Conservation (phyloP, 768 basidiomycete genomes). For the Leccinum variicolor region DNA sequence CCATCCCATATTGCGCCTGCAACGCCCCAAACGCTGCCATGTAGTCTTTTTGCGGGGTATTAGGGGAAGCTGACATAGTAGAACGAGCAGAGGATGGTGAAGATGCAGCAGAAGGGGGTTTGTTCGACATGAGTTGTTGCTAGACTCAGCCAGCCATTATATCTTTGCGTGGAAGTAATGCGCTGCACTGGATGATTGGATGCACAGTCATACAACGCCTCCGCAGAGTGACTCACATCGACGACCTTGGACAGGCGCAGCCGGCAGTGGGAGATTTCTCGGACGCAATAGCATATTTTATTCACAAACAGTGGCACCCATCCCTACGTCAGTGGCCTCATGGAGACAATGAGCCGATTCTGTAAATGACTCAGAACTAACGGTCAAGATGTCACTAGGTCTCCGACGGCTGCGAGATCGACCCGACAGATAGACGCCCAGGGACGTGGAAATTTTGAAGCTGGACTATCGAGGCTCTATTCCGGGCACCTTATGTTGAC, state of each 20-base stretch:
- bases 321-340: too few species aligned
- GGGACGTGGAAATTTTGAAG: background rate
- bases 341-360: background rate
- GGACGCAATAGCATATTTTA: background rate
- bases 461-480: background rate
- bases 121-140: background rate
- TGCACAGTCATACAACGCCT: background rate
- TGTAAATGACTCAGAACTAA: background rate
- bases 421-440: background rate
- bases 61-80: constrained; percentile 1
- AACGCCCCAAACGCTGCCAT: constrained; percentile 20
- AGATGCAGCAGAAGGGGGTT: background rate
- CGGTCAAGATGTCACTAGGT: background rate
- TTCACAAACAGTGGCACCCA: background rate
- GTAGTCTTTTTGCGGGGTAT: constrained; percentile 22
- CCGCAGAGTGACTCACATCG: background rate
- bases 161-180: background rate
- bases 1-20: constrained; percentile 20
- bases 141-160: background rate
- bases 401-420: background rate
- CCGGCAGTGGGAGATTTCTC: background rate
- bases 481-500: background rate
- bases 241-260: background rate
- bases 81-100: background rate
- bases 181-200: background rate